A percentile compares a stretch with the other conserved stretches of the same genome.
These are phyloP conservation scores for Cyclanthera cordifolia DNA, from an alignment of 306 rosid species.

Conservation along the genomic window DNA sequence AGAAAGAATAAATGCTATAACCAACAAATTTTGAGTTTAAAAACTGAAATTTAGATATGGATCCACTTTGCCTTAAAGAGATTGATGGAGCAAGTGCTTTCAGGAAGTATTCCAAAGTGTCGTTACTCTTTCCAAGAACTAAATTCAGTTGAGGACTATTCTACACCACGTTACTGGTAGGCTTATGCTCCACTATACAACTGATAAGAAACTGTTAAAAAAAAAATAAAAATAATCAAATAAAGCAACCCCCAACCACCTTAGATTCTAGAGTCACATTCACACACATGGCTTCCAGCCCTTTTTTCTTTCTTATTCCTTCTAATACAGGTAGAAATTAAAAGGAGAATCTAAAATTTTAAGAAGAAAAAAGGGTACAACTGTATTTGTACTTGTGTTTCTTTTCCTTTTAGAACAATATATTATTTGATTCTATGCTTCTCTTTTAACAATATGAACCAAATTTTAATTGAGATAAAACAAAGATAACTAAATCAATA, in stretches of 20 bases:
- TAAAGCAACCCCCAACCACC: not conserved
- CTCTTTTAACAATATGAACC: no score
- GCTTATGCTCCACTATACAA: not conserved
- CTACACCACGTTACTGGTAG: not conserved
- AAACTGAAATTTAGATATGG: no score
- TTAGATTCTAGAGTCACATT: not conserved
- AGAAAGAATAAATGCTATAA: no score
- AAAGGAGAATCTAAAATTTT: not conserved
- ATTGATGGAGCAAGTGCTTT: not conserved
- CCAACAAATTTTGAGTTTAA: no score
- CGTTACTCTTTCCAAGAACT: not conserved
- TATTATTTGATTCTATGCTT: no score
- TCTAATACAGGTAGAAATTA: not conserved
- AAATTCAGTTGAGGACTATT: not conserved
- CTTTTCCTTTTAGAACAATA: no score
- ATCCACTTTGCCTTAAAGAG: not conserved
- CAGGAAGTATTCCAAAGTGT: not conserved
- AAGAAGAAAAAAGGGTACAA: not conserved
- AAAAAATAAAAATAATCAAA: no score
- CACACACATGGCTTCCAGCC: conserved; percentile 8
- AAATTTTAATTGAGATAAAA: no score
- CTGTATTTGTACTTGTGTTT: no score
- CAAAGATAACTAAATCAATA: no score
- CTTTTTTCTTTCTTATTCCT: not conserved
- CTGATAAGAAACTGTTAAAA: not conserved